Evolutionary conservation across 2,329 filamentous ascomycete genomes (phyloP), one percentile per base, ranked within the genome.

Genomic region (Phialemonium atrogriseum): DNA sequence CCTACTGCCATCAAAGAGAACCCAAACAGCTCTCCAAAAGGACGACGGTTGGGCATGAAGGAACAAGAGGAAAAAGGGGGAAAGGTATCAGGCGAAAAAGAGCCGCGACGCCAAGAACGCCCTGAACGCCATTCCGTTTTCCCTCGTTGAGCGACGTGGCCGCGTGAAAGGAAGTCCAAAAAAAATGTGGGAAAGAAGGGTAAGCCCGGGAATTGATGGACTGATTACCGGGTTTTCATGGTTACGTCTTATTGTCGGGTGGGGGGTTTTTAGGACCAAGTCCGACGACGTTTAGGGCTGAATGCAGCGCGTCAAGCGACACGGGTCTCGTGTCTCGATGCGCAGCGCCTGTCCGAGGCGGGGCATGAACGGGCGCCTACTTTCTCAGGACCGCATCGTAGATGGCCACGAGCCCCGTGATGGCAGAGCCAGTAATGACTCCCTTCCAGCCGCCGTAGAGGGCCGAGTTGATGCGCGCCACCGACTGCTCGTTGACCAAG

Each of bases 341-440:
- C n/a, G n/a, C n/a, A n/a, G n/a, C n/a, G n/a, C n/a, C n/a, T n/a
- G n/a, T n/a, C n/a, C n/a, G n/a, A 25, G 15, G 25, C 5, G 15
- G 17, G 13, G 12, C 15, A 35, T 21, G 24, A 17, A 31, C n/a
- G n/a, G 12, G 9, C n/a, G 5, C 28, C 48, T 67, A 80, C 54
- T 78, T 84, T 60, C 72, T 79, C 51, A 88, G 58, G 15, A 84
- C 77, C 23, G 83, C 84, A 42, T 89, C 84, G 55, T 88, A 91
- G 40, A 91, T 58, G 42, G 80, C 81, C 28, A 78, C 66, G 17
- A 88, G 49, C 14, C 72, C 71, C 5, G 79, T 80, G 42, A 89
- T 75, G 33, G 70, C 72, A 6, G 78, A 67, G 28, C 80, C 81
- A 20, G 80, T 73, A 28, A 88, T 54, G 29, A 85, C 62, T 21